Conservation (phyloP, 345 rosid genomes). For the Euphorbia lathyris region DNA sequence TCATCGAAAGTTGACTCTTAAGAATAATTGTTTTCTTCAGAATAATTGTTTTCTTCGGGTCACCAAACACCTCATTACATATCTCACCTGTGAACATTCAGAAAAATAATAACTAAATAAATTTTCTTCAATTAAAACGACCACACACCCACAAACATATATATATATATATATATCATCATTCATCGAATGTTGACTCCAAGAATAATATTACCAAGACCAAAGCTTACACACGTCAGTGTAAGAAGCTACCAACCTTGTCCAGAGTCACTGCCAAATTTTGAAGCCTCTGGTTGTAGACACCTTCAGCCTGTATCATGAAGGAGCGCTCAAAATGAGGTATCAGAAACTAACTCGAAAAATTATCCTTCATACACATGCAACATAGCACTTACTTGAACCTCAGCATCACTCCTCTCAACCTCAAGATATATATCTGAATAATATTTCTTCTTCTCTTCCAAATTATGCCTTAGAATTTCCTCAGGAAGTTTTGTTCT, state of each 20-base stretch:
- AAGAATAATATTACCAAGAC: too few species aligned
- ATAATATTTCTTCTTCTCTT: slow-evolving; percentile 86
- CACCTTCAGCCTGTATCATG: slow-evolving; percentile 90
- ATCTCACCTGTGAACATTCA: slow-evolving; percentile 66
- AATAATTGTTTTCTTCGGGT: slow-evolving; percentile 82
- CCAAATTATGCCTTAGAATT: slow-evolving; percentile 84
- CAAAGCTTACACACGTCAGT: too few species aligned
- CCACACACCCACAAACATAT: too few species aligned
- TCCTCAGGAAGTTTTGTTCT: slow-evolving; percentile 95
- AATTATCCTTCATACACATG: not conserved
- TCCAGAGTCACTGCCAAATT: slow-evolving; percentile 97
- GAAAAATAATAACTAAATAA: not conserved
- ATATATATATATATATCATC: too few species aligned
- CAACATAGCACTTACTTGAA: slow-evolving; percentile 59
- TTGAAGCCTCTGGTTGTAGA: slow-evolving; percentile 99
- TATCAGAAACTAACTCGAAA: slow-evolving; percentile 18
- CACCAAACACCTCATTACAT: slow-evolving; percentile 91
- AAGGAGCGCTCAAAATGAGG: slow-evolving; percentile 27
- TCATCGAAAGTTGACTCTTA: too few species aligned
- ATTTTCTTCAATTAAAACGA: slow-evolving; percentile 5
- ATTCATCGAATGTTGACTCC: too few species aligned
- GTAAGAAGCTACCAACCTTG: slow-evolving; percentile 56
- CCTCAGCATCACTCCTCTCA: slow-evolving; percentile 98
- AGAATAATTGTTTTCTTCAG: too few species aligned
- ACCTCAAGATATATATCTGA: slow-evolving; percentile 70